Conservation (phyloP, 345 rosid genomes). For the Pelargonium nanum region DNA sequence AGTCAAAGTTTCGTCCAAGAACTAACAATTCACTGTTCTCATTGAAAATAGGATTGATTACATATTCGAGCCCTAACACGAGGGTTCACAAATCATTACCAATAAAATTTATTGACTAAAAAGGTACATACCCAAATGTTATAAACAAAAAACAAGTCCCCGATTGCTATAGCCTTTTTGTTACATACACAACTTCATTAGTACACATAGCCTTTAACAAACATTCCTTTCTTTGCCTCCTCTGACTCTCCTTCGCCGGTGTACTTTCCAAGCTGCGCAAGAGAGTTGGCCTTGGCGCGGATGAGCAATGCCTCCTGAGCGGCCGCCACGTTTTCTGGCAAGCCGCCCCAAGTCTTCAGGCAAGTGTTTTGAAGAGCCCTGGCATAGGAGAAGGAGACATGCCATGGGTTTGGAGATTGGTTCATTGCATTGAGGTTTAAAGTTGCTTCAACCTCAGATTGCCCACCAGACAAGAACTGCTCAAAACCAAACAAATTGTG, state of each 20-base stretch:
- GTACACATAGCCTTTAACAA: slow-evolving; percentile 78
- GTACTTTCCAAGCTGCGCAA: slow-evolving; percentile 95
- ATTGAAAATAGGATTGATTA: no score
- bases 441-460: slow-evolving; percentile 97
- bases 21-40: no score
- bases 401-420: slow-evolving; percentile 87
- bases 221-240: slow-evolving; percentile 87
- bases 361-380: slow-evolving; percentile 94
- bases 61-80: no score
- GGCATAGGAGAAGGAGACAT: slow-evolving; percentile 94
- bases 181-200: slow-evolving; percentile 15
- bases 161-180: neutral
- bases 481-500: neutral
- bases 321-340: slow-evolving; percentile 67
- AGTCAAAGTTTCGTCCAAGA: no score
- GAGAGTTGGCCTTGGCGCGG: slow-evolving; percentile 81
- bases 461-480: slow-evolving; percentile 99
- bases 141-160: no score
- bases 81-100: no score
- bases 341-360: slow-evolving; percentile 90
- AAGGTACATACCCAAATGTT: no score
- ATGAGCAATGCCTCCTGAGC: slow-evolving; percentile 64
- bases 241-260: slow-evolving; percentile 84
- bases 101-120: no score
- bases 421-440: slow-evolving; percentile 94